Base-by-base conservation (phyloP, 2,329 filamentous ascomycete genomes). In the Fusarium coicis region DNA sequence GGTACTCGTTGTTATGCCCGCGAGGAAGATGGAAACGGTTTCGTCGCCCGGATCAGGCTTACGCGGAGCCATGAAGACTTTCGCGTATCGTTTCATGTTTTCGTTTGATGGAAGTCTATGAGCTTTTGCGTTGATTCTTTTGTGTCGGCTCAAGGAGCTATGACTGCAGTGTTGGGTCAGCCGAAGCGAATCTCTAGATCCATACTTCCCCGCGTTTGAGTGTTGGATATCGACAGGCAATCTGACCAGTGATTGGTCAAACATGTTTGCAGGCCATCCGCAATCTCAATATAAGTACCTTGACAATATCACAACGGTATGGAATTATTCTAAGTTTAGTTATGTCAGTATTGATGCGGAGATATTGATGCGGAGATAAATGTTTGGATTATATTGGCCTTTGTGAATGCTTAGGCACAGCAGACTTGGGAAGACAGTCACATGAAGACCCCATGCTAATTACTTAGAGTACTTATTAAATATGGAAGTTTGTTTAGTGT, bases 1-100 rank as follows among this genome's bases (percentile, higher is more conserved):
- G 1, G 76, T 81, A 1, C 80, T 82, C 63, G 82, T 86, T 26
- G 89, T 91, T 40, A 84, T 86, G 42, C 90, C 90, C 0, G 89
- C 88, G 11, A 91, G 85, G 79, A 92, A 92, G 67, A 92, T 70
- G 23, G 84, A 80, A 12, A 36, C 28, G 7, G 7, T 58, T 6
- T 52, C 40, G 10, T 61, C 36, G 1, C 28, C 42, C 3, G 42
- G 14, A 5, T 34, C n/a, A 8, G 62, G 58, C 16, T 16, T 54
- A 14, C 44, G 46, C 7, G 70, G 70, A 1, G 71, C 71, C 54
- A 71, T 63, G 11, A 73, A 9, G 2, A 70, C 18, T 2, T 44
- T 36, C 7, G 66, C 54, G 7, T 52, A 16, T 5, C 50, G 49
- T 18, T 47, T 12, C 66, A 73, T 70, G 5, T 16, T 61, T 23